These are phyloP conservation scores for Auriscalpium orientale DNA, from an alignment of 768 basidiomycete species.

Conservation along the genomic window DNA sequence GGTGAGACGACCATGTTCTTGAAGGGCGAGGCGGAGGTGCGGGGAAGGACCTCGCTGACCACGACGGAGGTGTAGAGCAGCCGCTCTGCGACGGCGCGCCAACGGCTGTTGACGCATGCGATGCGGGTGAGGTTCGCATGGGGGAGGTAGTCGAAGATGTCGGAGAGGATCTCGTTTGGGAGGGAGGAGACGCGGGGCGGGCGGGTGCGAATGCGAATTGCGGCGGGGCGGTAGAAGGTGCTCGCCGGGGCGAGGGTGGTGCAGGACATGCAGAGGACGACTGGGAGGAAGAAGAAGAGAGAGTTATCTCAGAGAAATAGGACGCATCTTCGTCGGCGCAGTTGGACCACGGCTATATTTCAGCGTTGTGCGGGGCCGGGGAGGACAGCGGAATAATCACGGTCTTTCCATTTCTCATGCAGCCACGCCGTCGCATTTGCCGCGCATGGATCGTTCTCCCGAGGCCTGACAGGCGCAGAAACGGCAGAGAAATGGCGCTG, in stretches of 20 bases:
- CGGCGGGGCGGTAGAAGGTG: not conserved
- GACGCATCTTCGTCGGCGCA: not conserved
- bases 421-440: too few species aligned
- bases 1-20: not conserved
- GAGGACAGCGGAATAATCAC: conserved; percentile 8
- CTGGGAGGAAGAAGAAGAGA: not conserved
- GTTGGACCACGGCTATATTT: conserved; percentile 7
- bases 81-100: conserved; percentile 46
- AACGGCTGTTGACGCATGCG: conserved; percentile 37
- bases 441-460: not conserved
- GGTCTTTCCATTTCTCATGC: not conserved
- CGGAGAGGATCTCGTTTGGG: conserved; percentile 49
- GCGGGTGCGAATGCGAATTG: not conserved
- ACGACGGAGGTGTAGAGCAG: conserved; percentile 46
- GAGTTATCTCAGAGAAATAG: not conserved
- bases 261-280: not conserved
- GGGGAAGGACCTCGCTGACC: conserved; percentile 41
- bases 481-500: not conserved
- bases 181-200: conserved; percentile 23
- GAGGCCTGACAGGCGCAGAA: not conserved
- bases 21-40: conserved; percentile 30
- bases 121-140: conserved; percentile 30
- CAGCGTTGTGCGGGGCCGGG: not conserved
- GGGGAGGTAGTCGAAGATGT: conserved; percentile 35
- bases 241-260: not conserved